phyloP scores from a whole-genome alignment of 2,329 filamentous ascomycete species.

The Aspergillus thermomutatus region DNA sequence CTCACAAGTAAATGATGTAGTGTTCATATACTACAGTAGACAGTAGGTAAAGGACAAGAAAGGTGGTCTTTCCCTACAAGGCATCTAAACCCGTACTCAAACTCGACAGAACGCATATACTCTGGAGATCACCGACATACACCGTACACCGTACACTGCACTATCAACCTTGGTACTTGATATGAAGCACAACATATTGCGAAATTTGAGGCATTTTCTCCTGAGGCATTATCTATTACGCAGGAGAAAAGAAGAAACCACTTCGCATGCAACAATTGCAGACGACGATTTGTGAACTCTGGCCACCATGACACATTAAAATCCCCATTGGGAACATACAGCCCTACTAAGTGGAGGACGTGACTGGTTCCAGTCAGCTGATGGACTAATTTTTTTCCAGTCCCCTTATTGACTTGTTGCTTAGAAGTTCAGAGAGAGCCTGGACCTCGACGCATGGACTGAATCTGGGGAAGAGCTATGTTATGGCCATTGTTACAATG shows the following conservation, averaged over 20 bases:
- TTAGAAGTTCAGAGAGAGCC: not conserved
- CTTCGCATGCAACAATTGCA: conserved; percentile 6
- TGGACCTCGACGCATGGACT: not conserved
- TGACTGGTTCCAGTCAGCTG: conserved; percentile 16
- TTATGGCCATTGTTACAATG: not conserved
- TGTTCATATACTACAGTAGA: not conserved
- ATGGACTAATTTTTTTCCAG: conserved; percentile 8
- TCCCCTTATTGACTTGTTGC: conserved; percentile 1
- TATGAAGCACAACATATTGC: not conserved
- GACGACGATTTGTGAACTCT: conserved; percentile 21
- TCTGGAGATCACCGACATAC: not conserved
- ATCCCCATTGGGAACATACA: conserved; percentile 13
- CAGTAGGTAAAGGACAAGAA: not conserved
- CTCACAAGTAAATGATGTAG: not conserved
- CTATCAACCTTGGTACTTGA: not conserved
- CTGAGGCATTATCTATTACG: conserved; percentile 11
- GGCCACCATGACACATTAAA: conserved; percentile 25
- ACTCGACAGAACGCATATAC: not conserved
- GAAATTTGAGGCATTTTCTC: conserved; percentile 19
- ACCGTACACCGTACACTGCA: not conserved
- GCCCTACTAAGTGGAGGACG: conserved; percentile 22
- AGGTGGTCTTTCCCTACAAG: not conserved
- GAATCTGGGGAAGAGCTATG: not conserved
- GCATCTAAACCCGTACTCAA: not conserved
- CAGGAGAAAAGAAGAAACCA: conserved; percentile 14